Evolutionary conservation across 2,329 filamentous ascomycete species (phyloP).

Genomic region (Cordyceps fumosorosea): DNA sequence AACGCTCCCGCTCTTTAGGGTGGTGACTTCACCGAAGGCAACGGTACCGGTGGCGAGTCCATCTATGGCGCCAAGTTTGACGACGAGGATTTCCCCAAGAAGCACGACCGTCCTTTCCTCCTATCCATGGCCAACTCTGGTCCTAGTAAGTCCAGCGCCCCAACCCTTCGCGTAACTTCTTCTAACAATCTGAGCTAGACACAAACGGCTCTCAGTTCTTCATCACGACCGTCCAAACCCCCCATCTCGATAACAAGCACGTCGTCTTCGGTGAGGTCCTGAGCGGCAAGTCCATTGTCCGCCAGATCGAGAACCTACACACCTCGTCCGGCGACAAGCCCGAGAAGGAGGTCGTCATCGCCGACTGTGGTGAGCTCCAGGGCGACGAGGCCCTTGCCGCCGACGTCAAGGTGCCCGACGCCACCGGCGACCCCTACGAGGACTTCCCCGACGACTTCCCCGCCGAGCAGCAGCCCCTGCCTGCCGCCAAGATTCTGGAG

Average conservation of each 20-base stretch:
- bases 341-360: conserved; percentile 62
- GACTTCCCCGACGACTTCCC: conserved; percentile 86
- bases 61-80: conserved; percentile 98
- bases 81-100: conserved; percentile 89
- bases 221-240: conserved; percentile 90
- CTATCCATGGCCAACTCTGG: conserved; percentile 98
- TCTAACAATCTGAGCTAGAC: conserved; percentile 31
- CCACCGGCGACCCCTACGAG: conserved; percentile 85
- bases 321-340: conserved; percentile 76
- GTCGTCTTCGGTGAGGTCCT: conserved; percentile 95
- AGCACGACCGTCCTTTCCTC: conserved; percentile 89
- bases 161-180: neutral
- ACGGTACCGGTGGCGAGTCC: conserved; percentile 92
- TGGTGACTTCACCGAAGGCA: conserved; percentile 91
- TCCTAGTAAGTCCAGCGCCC: conserved; percentile 52
- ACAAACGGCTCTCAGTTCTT: conserved; percentile 99
- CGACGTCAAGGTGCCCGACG: conserved; percentile 64
- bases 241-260: conserved; percentile 92
- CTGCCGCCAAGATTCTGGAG: conserved; percentile 62
- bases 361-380: conserved; percentile 78
- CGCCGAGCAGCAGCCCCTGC: conserved; percentile 50
- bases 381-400: conserved; percentile 62
- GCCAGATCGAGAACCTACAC: conserved; percentile 79
- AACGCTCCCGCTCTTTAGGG: conserved; percentile 49
- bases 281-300: conserved; percentile 83